Evolutionary conservation across 2,329 filamentous ascomycete genomes (phyloP).

Genomic region (Epichloe typhina): DNA sequence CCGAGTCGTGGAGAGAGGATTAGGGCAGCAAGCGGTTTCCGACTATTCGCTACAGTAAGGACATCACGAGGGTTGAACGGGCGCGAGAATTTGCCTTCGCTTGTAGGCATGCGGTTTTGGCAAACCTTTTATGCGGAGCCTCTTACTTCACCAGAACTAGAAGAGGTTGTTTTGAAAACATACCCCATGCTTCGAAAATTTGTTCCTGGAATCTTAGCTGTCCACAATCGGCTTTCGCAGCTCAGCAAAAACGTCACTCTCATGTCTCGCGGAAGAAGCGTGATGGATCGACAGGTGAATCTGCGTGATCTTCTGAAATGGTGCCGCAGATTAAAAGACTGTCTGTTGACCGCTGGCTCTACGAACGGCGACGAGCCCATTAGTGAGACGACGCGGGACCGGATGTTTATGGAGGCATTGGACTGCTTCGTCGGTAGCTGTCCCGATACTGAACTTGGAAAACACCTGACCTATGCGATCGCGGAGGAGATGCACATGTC

Average conservation of each 20-base stretch:
- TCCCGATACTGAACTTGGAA: constrained; percentile 48
- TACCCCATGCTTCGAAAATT: constrained; percentile 58
- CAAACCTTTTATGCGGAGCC: constrained; percentile 56
- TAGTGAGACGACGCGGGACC: constrained; percentile 58
- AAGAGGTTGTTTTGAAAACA: constrained; percentile 55
- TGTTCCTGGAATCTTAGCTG: constrained; percentile 42
- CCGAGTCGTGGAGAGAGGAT: constrained; percentile 80
- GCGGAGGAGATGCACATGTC: constrained; percentile 82
- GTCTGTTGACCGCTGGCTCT: constrained; percentile 48
- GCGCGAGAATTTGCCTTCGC: constrained; percentile 51
- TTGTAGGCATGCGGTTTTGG: constrained; percentile 84
- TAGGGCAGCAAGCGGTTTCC: constrained; percentile 70
- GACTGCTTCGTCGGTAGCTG: constrained; percentile 85
- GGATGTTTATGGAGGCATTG: constrained; percentile 85
- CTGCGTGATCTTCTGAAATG: constrained; percentile 82
- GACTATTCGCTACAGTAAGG: constrained; percentile 82
- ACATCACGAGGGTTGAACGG: constrained; percentile 58
- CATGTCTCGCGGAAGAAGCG: constrained; percentile 26
- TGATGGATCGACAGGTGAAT: constrained; percentile 42
- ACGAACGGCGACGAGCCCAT: constrained; percentile 57
- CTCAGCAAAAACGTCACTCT: constrained; percentile 32
- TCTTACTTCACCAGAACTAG: constrained; percentile 56
- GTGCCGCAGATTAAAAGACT: constrained; percentile 61
- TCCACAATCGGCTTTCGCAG: constrained; percentile 40
- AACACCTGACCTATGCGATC: constrained; percentile 52